Evolutionary conservation across 108 stramenopile species (phyloP).

Genomic region (Fragilariopsis cylindrus): DNA sequence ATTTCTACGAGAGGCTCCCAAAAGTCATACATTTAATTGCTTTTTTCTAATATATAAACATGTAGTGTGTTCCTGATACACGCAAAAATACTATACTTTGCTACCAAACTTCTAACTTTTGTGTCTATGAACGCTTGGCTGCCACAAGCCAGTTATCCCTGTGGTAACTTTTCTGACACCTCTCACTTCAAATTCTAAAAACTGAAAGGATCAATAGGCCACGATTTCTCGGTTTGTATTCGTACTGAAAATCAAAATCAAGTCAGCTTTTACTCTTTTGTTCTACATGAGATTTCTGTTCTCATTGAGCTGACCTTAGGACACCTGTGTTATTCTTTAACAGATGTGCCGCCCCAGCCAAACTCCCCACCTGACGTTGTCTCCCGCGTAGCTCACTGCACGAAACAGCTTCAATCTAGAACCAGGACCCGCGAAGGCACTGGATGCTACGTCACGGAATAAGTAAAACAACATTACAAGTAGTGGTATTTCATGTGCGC

Average conservation of each 20-base stretch:
- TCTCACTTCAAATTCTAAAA: too few species aligned
- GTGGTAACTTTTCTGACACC: too few species aligned
- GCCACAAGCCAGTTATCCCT: too few species aligned
- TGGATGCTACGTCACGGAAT: conserved; percentile 88
- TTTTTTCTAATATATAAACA: too few species aligned
- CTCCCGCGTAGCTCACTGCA: conserved; percentile 82
- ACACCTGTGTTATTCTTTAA: conserved; percentile 86
- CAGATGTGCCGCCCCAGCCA: conserved; percentile 97
- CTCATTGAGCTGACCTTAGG: conserved; percentile 97
- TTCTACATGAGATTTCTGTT: conserved; percentile 94
- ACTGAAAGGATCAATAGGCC: conserved; percentile 82
- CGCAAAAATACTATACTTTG: too few species aligned
- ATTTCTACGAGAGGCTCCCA: too few species aligned
- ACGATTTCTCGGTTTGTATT: conserved; percentile 81
- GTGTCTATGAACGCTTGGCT: conserved; percentile 9
- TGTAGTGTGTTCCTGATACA: too few species aligned
- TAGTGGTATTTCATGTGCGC: conserved; percentile 95
- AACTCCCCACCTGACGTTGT: conserved; percentile 94
- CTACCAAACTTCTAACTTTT: too few species aligned
- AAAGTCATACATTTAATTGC: too few species aligned
- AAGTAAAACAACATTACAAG: conserved; percentile 98
- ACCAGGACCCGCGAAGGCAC: conserved; percentile 81
- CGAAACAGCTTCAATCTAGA: conserved; percentile 60
- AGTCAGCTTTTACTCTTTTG: conserved; percentile 77
- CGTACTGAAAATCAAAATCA: too few species aligned